phyloP scores from a whole-genome alignment of 164 flowering plant genomes.

The Paratinospora sagittata region DNA sequence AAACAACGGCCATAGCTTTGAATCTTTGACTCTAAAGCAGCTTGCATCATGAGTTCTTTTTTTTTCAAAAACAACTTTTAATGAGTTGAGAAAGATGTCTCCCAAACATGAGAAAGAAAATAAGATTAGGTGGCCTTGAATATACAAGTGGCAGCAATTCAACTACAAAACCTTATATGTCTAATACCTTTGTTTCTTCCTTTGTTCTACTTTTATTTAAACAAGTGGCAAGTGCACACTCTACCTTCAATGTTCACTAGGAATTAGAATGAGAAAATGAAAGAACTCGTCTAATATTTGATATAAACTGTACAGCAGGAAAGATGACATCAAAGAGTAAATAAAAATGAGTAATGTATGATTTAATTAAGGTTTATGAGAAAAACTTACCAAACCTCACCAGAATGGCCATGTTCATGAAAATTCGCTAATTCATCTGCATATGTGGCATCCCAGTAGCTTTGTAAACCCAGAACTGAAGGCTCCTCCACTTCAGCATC shows the following conservation, averaged over 20 bases:
- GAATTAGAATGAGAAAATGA: background rate
- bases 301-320: background rate
- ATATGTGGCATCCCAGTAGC: conserved; percentile 88
- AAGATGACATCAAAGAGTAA: too few species aligned
- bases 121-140: background rate
- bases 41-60: too few species aligned
- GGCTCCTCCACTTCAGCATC: conserved; percentile 58
- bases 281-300: background rate
- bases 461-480: conserved; percentile 80
- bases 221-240: background rate
- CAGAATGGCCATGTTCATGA: conserved; percentile 83
- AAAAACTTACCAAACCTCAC: conserved; percentile 77
- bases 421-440: conserved; percentile 81
- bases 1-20: background rate
- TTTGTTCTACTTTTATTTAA: background rate
- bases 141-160: background rate
- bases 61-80: background rate
- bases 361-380: background rate
- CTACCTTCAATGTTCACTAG: background rate
- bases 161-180: background rate
- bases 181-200: background rate
- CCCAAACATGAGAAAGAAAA: background rate
- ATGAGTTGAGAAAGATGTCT: background rate
- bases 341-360: background rate
- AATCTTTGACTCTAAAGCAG: too few species aligned